Base-by-base conservation (phyloP, 1,284 basidiomycete species). In the Sporisorium graminicola region DNA sequence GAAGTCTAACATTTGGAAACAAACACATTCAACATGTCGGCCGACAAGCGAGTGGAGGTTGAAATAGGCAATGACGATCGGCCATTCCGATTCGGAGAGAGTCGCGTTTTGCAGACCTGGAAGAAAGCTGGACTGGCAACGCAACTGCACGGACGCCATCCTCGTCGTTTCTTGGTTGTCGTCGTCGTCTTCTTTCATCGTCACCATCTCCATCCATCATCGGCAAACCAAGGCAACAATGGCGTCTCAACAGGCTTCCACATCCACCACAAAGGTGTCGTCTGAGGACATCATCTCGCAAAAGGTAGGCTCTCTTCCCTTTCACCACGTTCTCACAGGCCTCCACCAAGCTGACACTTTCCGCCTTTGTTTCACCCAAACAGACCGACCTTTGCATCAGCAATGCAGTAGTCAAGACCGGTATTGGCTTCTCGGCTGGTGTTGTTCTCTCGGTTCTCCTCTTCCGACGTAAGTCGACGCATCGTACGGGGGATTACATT, bases 371-470 rank as follows among this genome's bases (percentile, higher is more conserved):
- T 33, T n/a, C n/a, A n/a, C n/a, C 18, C 51, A 24, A 29, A 37
- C 73, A 83, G 82, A 78, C 66, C 64, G 76, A 73, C 63, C 66
- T 72, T 26, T 82, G 88, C 86, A 83, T 89, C 61, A 87, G 87
- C 62, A 88, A 88, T 83, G 81, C 87, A 43, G 79, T 89, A 77
- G 88, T 88, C 60, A 86, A 86, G 87, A 95, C 95, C 69, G 95
- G 95, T 80, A 91, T 98, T 79, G 96, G 96, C 68, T 95, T 98
- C 87, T 92, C 94, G 82, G 92, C 91, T 50, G 96, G 96, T 85
- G 93, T 99, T 67, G 91, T 98, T 65, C 91, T 93, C 40, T 97
- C 94, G 47, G 96, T 98, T 74, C 90, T 98, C 77, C 89, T 98
- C 86, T 98, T 98, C 91, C 91, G 92, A 86, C 91, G 96, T 98